Evolutionary conservation across 805 yeast genomes (phyloP), one percentile per base, ranked within the genome.

Genomic region (Cyberlindnera maritima): DNA sequence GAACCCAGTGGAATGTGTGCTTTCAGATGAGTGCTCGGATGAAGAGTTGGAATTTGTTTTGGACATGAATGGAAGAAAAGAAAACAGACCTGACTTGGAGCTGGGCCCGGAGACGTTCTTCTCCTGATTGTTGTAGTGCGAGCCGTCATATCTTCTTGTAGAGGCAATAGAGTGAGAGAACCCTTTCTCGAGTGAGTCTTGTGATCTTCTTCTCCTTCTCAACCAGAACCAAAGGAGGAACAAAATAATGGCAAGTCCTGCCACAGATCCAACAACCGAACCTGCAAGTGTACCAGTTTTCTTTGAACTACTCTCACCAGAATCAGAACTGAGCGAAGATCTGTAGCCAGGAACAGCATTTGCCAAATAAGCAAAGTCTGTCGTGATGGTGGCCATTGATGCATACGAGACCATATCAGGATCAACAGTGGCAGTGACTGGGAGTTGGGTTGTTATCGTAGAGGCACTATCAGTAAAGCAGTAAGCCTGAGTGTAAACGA

Each of bases 181-280:
- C 17, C 59, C 57, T 41, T 52, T 53, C 36, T 55, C 60, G 36
- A 46, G 39, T 10, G 38, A 36, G 11, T 15, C 34, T 9, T 15
- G 17, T 15, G 39, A 18, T 13, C 43, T 40, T 13, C 36, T 43
- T 32, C 52, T 49, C 35, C 50, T 49, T 28, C 43, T 50, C 7
- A 53, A 20, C 33, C 47, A 36, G 18, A 39, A 48, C 60, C 63
- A 56, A 2, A 47, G 5, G 2, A 53, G 7, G 10, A 54, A 29
- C 3, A 59, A 11, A 1, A 56, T 23, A 1, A 55, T n/a, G 3
- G 45, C 38, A 2, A 48, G 42, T n/a, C 61, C 63, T 20, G 40
- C 48, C 20, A 59, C 55, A 10, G 59, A 43, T 4, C 64, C 64
- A 23, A 60, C 61, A 25, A 60, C 61, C 6, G 62, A 58, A 1